phyloP scores from a whole-genome alignment of 2,329 filamentous ascomycete genomes.

The Stachybotrys chartarum region DNA sequence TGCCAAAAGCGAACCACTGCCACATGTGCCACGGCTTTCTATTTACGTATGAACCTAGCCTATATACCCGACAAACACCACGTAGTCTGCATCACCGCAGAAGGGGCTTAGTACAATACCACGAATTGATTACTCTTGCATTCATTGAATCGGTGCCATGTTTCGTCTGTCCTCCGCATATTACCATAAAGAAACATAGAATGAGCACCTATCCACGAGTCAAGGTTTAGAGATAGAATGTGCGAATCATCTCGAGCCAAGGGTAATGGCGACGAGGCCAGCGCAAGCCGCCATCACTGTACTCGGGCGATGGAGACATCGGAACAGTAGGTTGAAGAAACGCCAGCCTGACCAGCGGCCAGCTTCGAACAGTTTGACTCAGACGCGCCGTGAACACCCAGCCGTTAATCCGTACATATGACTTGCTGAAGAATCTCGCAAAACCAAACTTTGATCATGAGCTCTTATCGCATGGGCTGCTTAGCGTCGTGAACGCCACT shows the following conservation, averaged over 20 bases:
- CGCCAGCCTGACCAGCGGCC: background rate
- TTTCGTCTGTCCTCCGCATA: background rate
- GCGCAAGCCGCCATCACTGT: background rate
- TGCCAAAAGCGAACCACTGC: no score
- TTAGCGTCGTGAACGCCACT: slow-evolving; percentile 71
- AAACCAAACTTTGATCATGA: slow-evolving; percentile 8
- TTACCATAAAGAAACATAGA: background rate
- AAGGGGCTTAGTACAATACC: no score
- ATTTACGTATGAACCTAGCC: no score
- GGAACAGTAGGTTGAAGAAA: background rate
- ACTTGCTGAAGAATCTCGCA: slow-evolving; percentile 10
- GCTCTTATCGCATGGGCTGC: slow-evolving; percentile 53
- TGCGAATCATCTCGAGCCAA: background rate
- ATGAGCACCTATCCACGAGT: background rate
- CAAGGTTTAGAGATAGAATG: background rate
- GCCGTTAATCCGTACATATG: background rate
- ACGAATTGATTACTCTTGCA: background rate
- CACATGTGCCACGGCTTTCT: no score
- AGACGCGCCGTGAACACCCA: slow-evolving; percentile 2
- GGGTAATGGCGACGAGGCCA: background rate
- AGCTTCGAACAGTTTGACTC: background rate
- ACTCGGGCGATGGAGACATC: background rate
- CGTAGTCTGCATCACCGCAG: no score
- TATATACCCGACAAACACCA: no score
- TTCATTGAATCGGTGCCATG: background rate